A percentile compares a stretch with the other conserved stretches of the same genome.
phyloP scores from a whole-genome alignment of 2,329 filamentous ascomycete species.

The Hypocrella siamensis region DNA sequence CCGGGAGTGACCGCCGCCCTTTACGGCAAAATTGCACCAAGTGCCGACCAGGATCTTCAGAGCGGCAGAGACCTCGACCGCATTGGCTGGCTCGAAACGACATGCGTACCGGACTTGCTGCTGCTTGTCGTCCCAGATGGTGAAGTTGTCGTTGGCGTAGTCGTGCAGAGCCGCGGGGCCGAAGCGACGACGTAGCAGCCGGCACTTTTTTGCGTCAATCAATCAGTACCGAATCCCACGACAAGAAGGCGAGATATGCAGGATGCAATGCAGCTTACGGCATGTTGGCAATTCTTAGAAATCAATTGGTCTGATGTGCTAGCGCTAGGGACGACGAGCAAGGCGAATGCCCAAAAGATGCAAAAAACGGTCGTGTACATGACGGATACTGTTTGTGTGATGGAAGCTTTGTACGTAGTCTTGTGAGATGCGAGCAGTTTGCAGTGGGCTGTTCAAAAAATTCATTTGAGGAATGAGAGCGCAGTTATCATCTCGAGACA shows the following conservation, averaged over 20 bases:
- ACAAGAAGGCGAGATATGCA: neutral
- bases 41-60: conserved; percentile 3
- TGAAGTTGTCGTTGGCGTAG: conserved; percentile 4
- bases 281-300: neutral
- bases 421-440: neutral
- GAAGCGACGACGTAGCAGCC: neutral
- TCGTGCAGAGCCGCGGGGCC: neutral
- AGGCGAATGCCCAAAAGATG: neutral
- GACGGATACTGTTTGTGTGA: neutral
- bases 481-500: neutral
- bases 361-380: neutral
- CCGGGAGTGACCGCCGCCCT: conserved; percentile 5
- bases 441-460: neutral
- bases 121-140: conserved; percentile 9
- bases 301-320: neutral
- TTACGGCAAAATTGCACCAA: conserved; percentile 7
- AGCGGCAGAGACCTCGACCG: conserved; percentile 3
- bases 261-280: neutral
- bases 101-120: conserved; percentile 5
- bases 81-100: conserved; percentile 5
- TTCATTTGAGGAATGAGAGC: neutral
- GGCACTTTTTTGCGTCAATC: neutral
- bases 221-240: neutral
- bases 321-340: neutral
- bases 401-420: neutral